Percentiles rank a stretch among this genome's conserved stretches.
Evolutionary conservation across 495 filamentous ascomycete species (phyloP).

Genomic region (Xylaria bambusicola): DNA sequence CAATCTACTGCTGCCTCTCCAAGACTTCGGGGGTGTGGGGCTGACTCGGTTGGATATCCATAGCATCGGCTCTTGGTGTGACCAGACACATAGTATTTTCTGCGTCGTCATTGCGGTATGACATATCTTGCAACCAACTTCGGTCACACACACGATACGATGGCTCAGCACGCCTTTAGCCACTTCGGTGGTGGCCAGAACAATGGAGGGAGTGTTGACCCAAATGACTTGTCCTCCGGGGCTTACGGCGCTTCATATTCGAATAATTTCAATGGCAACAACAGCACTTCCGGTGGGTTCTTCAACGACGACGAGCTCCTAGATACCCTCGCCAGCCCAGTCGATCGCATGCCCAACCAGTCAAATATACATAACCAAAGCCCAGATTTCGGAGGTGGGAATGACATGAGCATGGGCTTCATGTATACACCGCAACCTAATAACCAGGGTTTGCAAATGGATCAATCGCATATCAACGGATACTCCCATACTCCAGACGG

Average conservation of each 20-base stretch:
- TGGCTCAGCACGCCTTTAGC: constrained; percentile 63
- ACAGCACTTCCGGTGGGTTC: constrained; percentile 39
- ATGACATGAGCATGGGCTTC: constrained; percentile 50
- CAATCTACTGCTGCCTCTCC: constrained; percentile 12
- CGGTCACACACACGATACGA: constrained; percentile 25
- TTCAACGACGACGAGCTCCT: constrained; percentile 68
- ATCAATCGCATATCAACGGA: constrained; percentile 64
- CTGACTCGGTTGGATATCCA: constrained; percentile 30
- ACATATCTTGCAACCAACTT: constrained; percentile 16
- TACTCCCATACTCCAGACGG: constrained; percentile 88
- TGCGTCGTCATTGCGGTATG: constrained; percentile 19
- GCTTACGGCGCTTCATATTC: constrained; percentile 42
- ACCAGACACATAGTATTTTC: constrained; percentile 8
- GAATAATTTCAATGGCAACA: constrained; percentile 44
- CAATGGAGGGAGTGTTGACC: constrained; percentile 70
- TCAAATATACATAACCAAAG: constrained; percentile 49
- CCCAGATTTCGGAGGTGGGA: constrained; percentile 49
- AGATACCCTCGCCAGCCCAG: constrained; percentile 56
- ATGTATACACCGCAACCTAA: constrained; percentile 50
- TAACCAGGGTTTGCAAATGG: constrained; percentile 40
- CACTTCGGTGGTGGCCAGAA: constrained; percentile 65
- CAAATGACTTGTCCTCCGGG: constrained; percentile 78
- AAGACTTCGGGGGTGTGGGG: constrained; percentile 31
- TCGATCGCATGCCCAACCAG: constrained; percentile 42
- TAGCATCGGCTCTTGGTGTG: constrained; percentile 23